phyloP scores from a whole-genome alignment of 2,329 filamentous ascomycete species.

The Penicillium sp. region DNA sequence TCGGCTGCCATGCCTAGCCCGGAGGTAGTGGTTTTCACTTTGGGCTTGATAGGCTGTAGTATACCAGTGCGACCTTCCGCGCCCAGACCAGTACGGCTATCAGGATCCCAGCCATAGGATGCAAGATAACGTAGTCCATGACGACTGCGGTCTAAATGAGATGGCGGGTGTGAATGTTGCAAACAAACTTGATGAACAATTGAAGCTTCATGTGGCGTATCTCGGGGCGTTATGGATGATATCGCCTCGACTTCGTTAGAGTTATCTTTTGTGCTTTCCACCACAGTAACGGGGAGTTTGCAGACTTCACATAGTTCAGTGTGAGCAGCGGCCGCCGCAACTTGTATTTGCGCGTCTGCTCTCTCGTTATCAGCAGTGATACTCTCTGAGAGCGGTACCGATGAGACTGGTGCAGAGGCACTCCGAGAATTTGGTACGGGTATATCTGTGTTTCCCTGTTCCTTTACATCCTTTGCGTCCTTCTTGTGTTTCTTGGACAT shows the following conservation, averaged over 20 bases:
- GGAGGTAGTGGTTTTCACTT: constrained; percentile 67
- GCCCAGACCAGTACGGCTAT: constrained; percentile 66
- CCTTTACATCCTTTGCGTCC: constrained; percentile 11
- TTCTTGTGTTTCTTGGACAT: constrained; percentile 25
- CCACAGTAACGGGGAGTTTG: constrained; percentile 48
- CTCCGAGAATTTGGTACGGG: not conserved
- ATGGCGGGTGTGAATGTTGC: constrained; percentile 55
- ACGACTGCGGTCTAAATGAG: constrained; percentile 54
- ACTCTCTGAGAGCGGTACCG: not conserved
- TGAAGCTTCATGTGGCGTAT: constrained; percentile 45
- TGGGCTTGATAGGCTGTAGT: constrained; percentile 68
- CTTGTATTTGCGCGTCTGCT: not conserved
- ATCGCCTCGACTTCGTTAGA: not conserved
- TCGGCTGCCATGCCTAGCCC: constrained; percentile 61
- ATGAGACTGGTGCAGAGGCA: constrained; percentile 14
- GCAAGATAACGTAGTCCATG: constrained; percentile 55
- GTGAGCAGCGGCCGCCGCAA: not conserved
- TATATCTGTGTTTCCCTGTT: not conserved
- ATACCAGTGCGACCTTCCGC: constrained; percentile 64
- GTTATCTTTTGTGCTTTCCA: not conserved
- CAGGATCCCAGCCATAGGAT: constrained; percentile 58
- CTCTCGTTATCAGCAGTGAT: not conserved
- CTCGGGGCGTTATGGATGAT: constrained; percentile 21
- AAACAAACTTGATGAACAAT: constrained; percentile 56
- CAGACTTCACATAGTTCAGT: constrained; percentile 52